Evolutionary conservation across 2,329 filamentous ascomycete genomes (phyloP).

Genomic region (Curvularia sp.): DNA sequence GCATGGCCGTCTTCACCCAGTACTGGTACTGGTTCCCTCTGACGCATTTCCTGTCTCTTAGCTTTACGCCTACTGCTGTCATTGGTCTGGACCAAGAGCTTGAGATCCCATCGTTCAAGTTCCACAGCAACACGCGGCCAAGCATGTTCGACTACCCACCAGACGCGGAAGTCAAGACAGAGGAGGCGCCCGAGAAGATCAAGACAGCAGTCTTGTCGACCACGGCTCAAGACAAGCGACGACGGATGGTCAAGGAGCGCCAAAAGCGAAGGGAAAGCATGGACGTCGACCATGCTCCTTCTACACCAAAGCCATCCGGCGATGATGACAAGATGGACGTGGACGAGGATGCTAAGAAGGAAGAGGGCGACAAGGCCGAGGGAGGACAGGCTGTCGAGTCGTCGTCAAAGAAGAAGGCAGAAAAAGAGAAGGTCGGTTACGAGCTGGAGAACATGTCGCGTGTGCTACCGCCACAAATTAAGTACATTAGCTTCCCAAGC

Average conservation of each 20-base stretch:
- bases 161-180: conserved; percentile 91
- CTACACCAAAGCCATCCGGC: conserved; percentile 70
- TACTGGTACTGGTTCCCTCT: conserved; percentile 99
- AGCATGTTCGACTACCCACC: conserved; percentile 98
- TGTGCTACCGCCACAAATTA: conserved; percentile 89
- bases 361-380: conserved; percentile 60
- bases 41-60: conserved; percentile 94
- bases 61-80: conserved; percentile 95
- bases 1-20: conserved; percentile 97
- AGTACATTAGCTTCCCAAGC: conserved; percentile 91
- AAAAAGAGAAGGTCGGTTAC: conserved; percentile 97
- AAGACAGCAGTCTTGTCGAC: conserved; percentile 96
- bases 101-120: conserved; percentile 92
- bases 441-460: conserved; percentile 97
- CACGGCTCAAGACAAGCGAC: conserved; percentile 93
- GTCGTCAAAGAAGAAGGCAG: conserved; percentile 81
- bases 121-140: conserved; percentile 91
- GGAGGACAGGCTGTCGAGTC: conserved; percentile 59
- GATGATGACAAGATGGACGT: conserved; percentile 86
- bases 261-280: conserved; percentile 91
- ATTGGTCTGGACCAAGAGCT: conserved; percentile 94
- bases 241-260: conserved; percentile 92
- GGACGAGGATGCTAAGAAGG: conserved; percentile 56
- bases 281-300: conserved; percentile 84
- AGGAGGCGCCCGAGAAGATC: conserved; percentile 91